phyloP scores from a whole-genome alignment of 2,329 filamentous ascomycete species.

The Colletotrichum sp. region DNA sequence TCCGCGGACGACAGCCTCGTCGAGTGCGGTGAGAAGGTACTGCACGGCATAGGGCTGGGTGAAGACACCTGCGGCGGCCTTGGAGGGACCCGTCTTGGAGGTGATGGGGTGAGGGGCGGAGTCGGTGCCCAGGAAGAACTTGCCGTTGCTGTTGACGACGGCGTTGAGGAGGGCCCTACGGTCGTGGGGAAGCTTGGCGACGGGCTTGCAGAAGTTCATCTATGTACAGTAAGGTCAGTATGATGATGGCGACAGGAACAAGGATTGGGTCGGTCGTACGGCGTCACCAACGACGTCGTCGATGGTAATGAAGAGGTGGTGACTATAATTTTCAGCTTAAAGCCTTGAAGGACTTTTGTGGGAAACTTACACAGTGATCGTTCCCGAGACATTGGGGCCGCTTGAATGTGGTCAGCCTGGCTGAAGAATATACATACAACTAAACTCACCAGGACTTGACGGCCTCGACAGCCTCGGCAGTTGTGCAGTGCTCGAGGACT shows the following conservation, averaged over 20 bases:
- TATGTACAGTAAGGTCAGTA: background rate
- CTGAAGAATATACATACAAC: too few relatives aligned
- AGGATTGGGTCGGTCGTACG: constrained; percentile 12
- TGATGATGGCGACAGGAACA: background rate
- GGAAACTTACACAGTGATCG: constrained; percentile 32
- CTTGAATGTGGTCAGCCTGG: constrained; percentile 56
- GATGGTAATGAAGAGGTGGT: constrained; percentile 82
- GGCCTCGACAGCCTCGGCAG: constrained; percentile 78
- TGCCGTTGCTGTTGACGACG: constrained; percentile 60
- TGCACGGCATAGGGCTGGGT: constrained; percentile 76
- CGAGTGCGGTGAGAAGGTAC: constrained; percentile 64
- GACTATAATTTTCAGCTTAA: constrained; percentile 53
- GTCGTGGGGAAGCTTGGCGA: constrained; percentile 71
- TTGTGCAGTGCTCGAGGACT: constrained; percentile 86
- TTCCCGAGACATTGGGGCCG: constrained; percentile 72
- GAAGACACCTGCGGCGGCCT: constrained; percentile 76
- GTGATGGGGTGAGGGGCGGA: constrained; percentile 69
- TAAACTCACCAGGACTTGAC: constrained; percentile 47
- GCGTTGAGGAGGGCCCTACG: constrained; percentile 74
- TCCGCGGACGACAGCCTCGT: constrained; percentile 53
- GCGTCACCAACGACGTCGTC: constrained; percentile 70
- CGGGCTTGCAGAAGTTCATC: constrained; percentile 75
- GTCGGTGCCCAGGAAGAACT: constrained; percentile 78
- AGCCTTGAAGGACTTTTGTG: background rate
- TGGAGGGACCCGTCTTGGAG: constrained; percentile 55